Conservation (phyloP, 805 yeast genomes). For the Kockiozyma suomiensis region DNA sequence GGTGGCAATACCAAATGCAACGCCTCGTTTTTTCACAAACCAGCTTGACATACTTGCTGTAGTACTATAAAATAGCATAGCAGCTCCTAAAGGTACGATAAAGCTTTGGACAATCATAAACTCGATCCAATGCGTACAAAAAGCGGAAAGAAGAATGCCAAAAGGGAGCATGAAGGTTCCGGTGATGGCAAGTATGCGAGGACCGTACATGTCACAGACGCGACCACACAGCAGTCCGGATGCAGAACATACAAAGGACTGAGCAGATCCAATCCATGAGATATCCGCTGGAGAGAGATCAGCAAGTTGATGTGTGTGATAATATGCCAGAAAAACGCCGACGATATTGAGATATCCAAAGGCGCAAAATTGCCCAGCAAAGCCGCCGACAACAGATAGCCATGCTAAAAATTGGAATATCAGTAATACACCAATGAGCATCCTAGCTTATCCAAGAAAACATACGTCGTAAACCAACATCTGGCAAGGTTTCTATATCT, state of each 20-base stretch:
- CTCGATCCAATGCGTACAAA: constrained; percentile 1
- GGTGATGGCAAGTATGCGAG: constrained; percentile 14
- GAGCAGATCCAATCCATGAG: constrained; percentile 25
- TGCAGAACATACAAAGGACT: constrained; percentile 11
- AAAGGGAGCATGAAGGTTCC: constrained; percentile 9
- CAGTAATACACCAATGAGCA: background rate
- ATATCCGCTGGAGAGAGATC: constrained; percentile 12
- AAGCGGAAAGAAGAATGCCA: constrained; percentile 3
- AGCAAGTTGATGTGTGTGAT: constrained; percentile 21
- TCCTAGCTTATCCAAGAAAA: background rate
- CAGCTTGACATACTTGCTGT: constrained; percentile 44
- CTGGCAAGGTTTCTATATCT: background rate
- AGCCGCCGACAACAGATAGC: constrained; percentile 56
- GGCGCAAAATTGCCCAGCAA: constrained; percentile 57
- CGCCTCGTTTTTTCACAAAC: constrained; percentile 49
- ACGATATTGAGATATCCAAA: constrained; percentile 53
- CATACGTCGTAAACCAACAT: constrained; percentile 12
- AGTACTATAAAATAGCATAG: constrained; percentile 10
- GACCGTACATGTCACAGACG: constrained; percentile 24
- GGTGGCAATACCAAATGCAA: constrained; percentile 52
- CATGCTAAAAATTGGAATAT: constrained; percentile 35
- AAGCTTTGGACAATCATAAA: constrained; percentile 2
- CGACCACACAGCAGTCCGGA: constrained; percentile 19
- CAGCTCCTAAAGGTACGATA: constrained; percentile 3
- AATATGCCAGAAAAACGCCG: constrained; percentile 25